phyloP scores from a whole-genome alignment of 1,284 basidiomycete genomes.

The Spongispora temasekensis region DNA sequence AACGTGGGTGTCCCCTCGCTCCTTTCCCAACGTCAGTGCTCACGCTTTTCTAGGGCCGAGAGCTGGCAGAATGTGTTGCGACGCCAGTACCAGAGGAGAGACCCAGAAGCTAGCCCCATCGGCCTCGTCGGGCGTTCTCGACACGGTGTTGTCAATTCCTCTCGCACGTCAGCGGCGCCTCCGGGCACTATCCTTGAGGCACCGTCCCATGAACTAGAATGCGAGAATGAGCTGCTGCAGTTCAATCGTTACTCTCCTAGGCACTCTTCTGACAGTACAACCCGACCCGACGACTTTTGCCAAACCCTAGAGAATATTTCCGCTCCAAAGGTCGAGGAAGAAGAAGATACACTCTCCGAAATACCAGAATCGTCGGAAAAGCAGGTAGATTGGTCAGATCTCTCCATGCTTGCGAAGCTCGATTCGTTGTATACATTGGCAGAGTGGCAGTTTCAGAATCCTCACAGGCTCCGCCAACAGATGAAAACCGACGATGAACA shows the following conservation, averaged over 20 bases:
- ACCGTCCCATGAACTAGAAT: slow-evolving; percentile 11
- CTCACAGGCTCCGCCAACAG: slow-evolving; percentile 58
- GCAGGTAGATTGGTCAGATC: slow-evolving; percentile 60
- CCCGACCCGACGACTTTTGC: not conserved
- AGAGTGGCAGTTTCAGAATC: slow-evolving; percentile 84
- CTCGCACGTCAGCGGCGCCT: slow-evolving; percentile 29
- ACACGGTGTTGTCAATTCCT: slow-evolving; percentile 23
- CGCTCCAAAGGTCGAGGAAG: slow-evolving; percentile 26
- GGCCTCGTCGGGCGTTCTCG: slow-evolving; percentile 44
- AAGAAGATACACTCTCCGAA: slow-evolving; percentile 23
- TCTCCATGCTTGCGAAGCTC: slow-evolving; percentile 72
- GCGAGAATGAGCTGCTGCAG: slow-evolving; percentile 5
- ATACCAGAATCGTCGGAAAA: slow-evolving; percentile 21
- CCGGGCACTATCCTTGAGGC: slow-evolving; percentile 13
- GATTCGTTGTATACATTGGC: slow-evolving; percentile 72
- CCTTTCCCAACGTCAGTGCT: slow-evolving; percentile 20
- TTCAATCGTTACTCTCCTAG: not conserved
- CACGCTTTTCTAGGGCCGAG: slow-evolving; percentile 49
- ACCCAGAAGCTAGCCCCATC: slow-evolving; percentile 69
- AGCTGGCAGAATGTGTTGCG: slow-evolving; percentile 76
- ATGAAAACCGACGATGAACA: slow-evolving; percentile 79
- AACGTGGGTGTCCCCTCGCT: slow-evolving; percentile 50
- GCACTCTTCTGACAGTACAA: slow-evolving; percentile 5
- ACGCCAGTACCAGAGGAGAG: slow-evolving; percentile 69
- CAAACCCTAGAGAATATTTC: slow-evolving; percentile 7